Evolutionary conservation across 2,329 filamentous ascomycete species (phyloP).

Genomic region (Fusarium falciforme): DNA sequence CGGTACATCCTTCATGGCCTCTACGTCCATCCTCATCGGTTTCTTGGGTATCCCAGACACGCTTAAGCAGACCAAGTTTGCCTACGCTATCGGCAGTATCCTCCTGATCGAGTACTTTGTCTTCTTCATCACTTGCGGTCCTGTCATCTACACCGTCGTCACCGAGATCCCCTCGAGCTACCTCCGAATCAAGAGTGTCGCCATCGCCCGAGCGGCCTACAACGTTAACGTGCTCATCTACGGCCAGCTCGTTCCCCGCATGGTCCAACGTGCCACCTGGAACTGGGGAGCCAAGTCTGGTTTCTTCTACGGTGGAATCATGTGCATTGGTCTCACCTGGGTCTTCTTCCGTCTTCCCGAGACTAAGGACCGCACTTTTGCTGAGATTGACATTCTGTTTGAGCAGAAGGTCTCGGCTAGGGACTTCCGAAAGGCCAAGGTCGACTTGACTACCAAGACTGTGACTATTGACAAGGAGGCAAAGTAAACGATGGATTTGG

Average conservation of each 20-base stretch:
- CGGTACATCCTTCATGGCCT: constrained; percentile 50
- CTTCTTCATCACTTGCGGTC: constrained; percentile 52
- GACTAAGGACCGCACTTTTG: constrained; percentile 63
- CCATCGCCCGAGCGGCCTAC: constrained; percentile 58
- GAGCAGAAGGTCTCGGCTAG: constrained; percentile 56
- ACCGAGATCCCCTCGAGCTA: constrained; percentile 61
- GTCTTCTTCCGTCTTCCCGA: constrained; percentile 66
- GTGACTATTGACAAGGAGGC: neutral
- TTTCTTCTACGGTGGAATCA: constrained; percentile 58
- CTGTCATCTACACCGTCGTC: constrained; percentile 86
- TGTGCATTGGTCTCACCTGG: constrained; percentile 59
- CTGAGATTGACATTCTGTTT: constrained; percentile 68
- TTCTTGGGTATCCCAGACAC: constrained; percentile 65
- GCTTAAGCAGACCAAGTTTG: constrained; percentile 52
- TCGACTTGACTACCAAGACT: constrained; percentile 33
- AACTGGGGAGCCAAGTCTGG: constrained; percentile 61
- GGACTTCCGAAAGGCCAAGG: constrained; percentile 51
- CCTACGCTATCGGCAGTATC: constrained; percentile 60
- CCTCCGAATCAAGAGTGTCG: constrained; percentile 59
- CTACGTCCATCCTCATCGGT: constrained; percentile 49
- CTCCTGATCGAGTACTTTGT: constrained; percentile 56
- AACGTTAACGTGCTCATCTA: constrained; percentile 60
- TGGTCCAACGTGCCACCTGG: constrained; percentile 58
- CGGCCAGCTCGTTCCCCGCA: constrained; percentile 58
- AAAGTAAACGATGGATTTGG: neutral